phyloP scores from a whole-genome alignment of 139 green algal genomes.

The Chlorella ohadii region DNA sequence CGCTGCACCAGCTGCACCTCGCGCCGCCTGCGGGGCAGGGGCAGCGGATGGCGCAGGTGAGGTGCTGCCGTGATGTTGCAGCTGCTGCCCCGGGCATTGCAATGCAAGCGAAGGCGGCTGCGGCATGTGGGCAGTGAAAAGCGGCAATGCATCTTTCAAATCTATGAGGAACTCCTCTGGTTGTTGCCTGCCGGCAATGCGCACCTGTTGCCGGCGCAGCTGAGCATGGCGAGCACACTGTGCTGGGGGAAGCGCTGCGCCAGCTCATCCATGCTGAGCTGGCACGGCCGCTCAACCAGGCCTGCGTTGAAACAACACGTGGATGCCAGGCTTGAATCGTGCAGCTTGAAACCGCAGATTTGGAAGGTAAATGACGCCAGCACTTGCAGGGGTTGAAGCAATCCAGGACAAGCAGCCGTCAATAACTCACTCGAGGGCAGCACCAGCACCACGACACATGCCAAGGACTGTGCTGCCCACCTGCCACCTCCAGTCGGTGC shows the following conservation, averaged over 20 bases:
- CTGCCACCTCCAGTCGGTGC: neutral
- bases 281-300: neutral
- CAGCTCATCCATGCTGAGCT: slow-evolving; percentile 12
- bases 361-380: too few species aligned
- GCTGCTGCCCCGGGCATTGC: too few species aligned
- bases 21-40: neutral
- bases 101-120: too few species aligned
- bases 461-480: neutral
- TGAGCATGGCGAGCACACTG: neutral
- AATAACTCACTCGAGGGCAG: too few species aligned
- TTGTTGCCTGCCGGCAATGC: too few species aligned
- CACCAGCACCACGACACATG: neutral
- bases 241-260: neutral
- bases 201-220: slow-evolving; percentile 1
- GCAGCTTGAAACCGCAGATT: too few species aligned
- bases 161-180: too few species aligned
- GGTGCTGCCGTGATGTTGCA: neutral
- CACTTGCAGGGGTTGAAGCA: neutral
- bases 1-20: slow-evolving; percentile 2
- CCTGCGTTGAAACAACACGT: neutral
- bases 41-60: neutral
- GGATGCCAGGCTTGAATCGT: neutral
- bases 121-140: too few species aligned
- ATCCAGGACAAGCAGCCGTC: too few species aligned
- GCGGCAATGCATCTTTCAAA: too few species aligned